Evolutionary conservation across 2,329 filamentous ascomycete species (phyloP), one percentile per base, ranked within the genome.

Genomic region (Xylariaceae sp.): DNA sequence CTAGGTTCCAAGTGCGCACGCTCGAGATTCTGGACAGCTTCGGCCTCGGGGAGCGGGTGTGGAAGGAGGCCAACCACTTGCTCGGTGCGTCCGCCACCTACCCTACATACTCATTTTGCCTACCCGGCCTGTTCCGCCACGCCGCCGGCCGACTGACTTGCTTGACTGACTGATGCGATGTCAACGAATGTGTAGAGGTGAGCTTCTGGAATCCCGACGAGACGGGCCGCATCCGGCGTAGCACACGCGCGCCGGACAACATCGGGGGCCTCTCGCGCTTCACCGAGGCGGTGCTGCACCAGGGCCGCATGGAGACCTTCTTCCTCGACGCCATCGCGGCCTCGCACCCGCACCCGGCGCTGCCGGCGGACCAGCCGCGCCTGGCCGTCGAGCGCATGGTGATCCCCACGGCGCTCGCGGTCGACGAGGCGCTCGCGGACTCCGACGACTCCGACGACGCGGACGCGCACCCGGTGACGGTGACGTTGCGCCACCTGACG

Each of bases 21-120:
- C 62, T 84, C 2, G 78, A 87, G 54, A 82, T 86, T n/a, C 74
- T 86, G 35, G 78, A 87, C 45, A 77, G 72, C 31, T 81, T 87
- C 44, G 80, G 75, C 1, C 72, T 87, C 37, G 76, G 65, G 3
- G 71, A 84, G 42, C 61, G 70, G 4, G 71, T 69, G 2, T 77
- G 75, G 71, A 77, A 76, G 30, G 80, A 84, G 45, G 68, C 73
- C 10, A 81, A 81, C 49, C 77, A 77, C 49, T 73, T 83, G 61
- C 63, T 81, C n/a, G 60, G 74, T 80, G 36, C 53, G 61, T 9
- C 19, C 28, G 33, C n/a, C n/a, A n/a, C n/a, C n/a, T n/a, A 12
- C n/a, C 26, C 19, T 17, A 26, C 9, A 5, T 17, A 14, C 16
- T 8, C 5, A 13, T 9, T 15, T 21, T 10, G 13, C 19, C n/a